A percentile compares a stretch with the other conserved stretches of the same genome.
Conservation (phyloP, 2,329 filamentous ascomycete genomes). For the Ascosphaera acerosa region DNA sequence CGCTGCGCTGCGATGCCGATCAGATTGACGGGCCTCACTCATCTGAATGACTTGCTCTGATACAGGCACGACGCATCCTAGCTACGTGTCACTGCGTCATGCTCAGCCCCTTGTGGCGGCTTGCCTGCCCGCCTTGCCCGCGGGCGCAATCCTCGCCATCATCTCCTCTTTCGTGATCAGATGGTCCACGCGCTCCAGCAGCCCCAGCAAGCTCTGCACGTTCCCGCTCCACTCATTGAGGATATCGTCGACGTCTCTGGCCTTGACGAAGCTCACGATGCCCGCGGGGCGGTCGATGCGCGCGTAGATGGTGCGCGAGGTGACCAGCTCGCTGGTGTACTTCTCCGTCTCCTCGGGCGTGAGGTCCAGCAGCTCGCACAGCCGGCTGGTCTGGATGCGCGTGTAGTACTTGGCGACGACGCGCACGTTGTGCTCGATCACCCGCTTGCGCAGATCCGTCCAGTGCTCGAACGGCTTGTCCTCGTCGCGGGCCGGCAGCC, state of each 20-base stretch:
- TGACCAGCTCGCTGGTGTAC: slow-evolving; percentile 93
- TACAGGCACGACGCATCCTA: too few species aligned
- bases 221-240: slow-evolving; percentile 97
- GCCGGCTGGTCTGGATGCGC: slow-evolving; percentile 71
- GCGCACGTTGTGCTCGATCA: slow-evolving; percentile 97
- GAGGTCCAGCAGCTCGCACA: slow-evolving; percentile 77
- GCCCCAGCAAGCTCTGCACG: slow-evolving; percentile 75
- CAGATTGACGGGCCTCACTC: too few species aligned
- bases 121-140: too few species aligned
- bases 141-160: slow-evolving; percentile 96
- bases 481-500: slow-evolving; percentile 39
- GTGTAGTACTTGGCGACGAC: slow-evolving; percentile 98
- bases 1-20: too few species aligned
- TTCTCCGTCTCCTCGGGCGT: slow-evolving; percentile 93
- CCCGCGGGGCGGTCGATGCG: slow-evolving; percentile 88
- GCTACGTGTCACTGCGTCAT: slow-evolving; percentile 7
- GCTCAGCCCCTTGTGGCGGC: slow-evolving; percentile 3
- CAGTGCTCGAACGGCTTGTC: slow-evolving; percentile 65
- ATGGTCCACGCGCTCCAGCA: slow-evolving; percentile 82
- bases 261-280: slow-evolving; percentile 84
- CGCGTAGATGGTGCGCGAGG: slow-evolving; percentile 90
- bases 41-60: too few species aligned
- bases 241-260: slow-evolving; percentile 80
- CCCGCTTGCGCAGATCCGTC: slow-evolving; percentile 87
- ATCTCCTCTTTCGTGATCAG: slow-evolving; percentile 99